Conservation (phyloP, 306 rosid species). For the Pterocarpus santalinus region DNA sequence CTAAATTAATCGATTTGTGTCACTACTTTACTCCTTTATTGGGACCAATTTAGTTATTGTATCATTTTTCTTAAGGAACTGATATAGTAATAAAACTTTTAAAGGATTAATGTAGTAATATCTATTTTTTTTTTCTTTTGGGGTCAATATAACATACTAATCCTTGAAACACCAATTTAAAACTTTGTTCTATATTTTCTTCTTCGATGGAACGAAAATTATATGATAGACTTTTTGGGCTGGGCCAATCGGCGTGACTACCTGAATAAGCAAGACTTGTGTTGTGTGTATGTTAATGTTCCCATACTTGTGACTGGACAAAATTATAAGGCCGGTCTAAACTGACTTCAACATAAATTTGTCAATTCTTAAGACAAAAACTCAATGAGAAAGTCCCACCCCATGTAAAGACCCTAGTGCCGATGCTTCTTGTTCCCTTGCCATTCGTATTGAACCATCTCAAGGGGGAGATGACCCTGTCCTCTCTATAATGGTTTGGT, state of each 20-base stretch:
- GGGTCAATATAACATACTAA: neutral
- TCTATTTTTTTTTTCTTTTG: too few relatives aligned
- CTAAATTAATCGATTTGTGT: too few relatives aligned
- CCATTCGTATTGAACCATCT: too few relatives aligned
- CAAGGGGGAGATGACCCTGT: too few relatives aligned
- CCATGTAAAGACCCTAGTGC: too few relatives aligned
- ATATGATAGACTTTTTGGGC: neutral
- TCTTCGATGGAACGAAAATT: neutral
- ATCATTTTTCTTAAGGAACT: neutral
- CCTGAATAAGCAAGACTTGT: neutral
- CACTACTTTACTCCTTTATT: too few relatives aligned
- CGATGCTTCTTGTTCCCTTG: too few relatives aligned
- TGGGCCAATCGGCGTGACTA: neutral
- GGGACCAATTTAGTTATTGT: neutral
- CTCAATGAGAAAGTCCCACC: too few relatives aligned
- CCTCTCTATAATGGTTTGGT: too few relatives aligned
- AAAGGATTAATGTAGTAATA: neutral
- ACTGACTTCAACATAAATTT: neutral
- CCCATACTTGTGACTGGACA: neutral
- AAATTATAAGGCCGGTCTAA: neutral
- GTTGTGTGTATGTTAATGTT: neutral
- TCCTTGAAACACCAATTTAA: neutral
- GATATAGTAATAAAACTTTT: neutral
- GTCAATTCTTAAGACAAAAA: neutral
- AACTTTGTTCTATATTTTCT: neutral